phyloP scores from a whole-genome alignment of 352 stramenopile genomes.

The Pythium scleroteichum region DNA sequence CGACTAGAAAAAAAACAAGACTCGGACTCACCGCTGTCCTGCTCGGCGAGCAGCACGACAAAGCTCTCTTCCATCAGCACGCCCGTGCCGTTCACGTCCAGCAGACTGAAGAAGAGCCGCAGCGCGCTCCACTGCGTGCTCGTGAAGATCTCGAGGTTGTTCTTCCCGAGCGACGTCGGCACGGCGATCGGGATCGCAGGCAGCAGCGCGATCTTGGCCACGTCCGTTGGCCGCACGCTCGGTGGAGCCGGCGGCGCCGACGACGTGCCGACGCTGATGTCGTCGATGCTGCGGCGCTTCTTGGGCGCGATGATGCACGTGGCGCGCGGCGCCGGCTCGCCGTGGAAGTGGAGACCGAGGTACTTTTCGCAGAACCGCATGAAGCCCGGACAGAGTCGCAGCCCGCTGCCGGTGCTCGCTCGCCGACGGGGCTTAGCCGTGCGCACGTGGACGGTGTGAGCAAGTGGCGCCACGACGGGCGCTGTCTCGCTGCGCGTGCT shows the following conservation, averaged over 20 bases:
- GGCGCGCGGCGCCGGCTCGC: neutral
- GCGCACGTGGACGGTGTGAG: slow-evolving; percentile 5
- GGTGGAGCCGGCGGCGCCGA: neutral
- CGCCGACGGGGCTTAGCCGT: slow-evolving; percentile 19
- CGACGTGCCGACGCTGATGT: slow-evolving; percentile 22
- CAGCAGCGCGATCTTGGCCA: neutral
- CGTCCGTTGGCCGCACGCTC: neutral
- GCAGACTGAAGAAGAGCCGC: slow-evolving; percentile 70
- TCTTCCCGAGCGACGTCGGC: neutral
- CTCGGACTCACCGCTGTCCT: slow-evolving; percentile 64
- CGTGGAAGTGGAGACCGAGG: slow-evolving; percentile 36
- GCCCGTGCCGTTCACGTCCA: slow-evolving; percentile 67
- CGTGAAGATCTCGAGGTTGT: slow-evolving; percentile 63
- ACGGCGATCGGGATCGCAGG: no score
- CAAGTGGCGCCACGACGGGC: neutral
- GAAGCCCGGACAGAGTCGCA: slow-evolving; percentile 64
- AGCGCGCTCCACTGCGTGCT: slow-evolving; percentile 73
- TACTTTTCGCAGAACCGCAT: slow-evolving; percentile 70
- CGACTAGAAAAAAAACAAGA: no score
- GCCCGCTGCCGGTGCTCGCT: slow-evolving; percentile 36
- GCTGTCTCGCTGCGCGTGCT: slow-evolving; percentile 13
- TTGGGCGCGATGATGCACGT: slow-evolving; percentile 19
- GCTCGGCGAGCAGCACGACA: slow-evolving; percentile 74
- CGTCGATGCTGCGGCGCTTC: slow-evolving; percentile 29
- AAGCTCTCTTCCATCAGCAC: slow-evolving; percentile 83